Conservation (phyloP, 1,139 yeast species). For the Geotrichum citri-aurantii region DNA sequence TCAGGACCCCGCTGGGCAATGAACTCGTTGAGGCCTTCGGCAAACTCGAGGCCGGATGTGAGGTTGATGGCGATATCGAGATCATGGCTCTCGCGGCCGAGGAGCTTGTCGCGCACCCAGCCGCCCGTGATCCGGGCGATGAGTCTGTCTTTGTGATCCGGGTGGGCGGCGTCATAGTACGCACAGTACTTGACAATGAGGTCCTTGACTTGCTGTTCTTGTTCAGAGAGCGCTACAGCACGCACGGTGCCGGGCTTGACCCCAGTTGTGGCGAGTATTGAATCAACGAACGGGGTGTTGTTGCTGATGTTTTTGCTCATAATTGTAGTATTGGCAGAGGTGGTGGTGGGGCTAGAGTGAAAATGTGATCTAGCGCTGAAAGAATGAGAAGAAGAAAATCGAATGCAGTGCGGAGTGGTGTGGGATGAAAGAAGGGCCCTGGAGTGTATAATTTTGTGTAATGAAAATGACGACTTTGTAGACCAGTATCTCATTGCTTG, state of each 20-base stretch:
- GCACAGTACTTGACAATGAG: conserved; percentile 37
- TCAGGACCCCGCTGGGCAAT: conserved; percentile 33
- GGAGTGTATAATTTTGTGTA: not conserved
- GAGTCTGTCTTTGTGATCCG: conserved; percentile 29
- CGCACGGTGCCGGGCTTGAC: conserved; percentile 11
- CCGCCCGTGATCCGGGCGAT: conserved; percentile 91
- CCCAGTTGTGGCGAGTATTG: not conserved
- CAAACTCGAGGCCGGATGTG: conserved; percentile 83
- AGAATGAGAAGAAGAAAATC: not conserved
- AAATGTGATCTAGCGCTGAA: not conserved
- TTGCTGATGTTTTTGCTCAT: not conserved
- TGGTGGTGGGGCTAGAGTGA: not conserved
- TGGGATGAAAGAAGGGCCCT: not conserved
- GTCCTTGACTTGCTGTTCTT: conserved; percentile 46
- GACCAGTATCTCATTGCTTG: not conserved
- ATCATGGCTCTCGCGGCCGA: conserved; percentile 77
- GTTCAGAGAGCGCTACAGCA: conserved; percentile 39
- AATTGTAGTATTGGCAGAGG: not conserved
- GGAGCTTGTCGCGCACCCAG: conserved; percentile 93
- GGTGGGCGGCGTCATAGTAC: conserved; percentile 22
- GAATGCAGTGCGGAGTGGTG: not conserved
- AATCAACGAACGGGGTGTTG: not conserved
- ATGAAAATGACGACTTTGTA: not conserved
- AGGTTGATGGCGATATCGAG: conserved; percentile 84
- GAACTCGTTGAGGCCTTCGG: conserved; percentile 55